A percentile compares a stretch with the other conserved stretches of the same genome.
Conservation (phyloP, 768 basidiomycete genomes). For the Mycena latifolia region DNA sequence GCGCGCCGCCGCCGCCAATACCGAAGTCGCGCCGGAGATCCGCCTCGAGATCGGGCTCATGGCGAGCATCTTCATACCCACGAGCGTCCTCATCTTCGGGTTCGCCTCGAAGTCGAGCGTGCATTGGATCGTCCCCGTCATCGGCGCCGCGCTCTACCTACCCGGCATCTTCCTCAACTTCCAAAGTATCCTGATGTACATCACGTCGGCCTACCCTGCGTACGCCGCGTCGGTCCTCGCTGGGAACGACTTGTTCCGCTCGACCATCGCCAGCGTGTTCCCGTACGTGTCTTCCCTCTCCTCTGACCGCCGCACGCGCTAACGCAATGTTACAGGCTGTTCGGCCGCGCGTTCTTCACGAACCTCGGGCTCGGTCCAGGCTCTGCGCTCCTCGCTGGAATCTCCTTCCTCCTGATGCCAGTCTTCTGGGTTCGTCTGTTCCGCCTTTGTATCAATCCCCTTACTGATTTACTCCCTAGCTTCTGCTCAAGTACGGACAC, state of each 20-base stretch:
- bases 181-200: conserved; percentile 44
- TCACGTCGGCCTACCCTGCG: conserved; percentile 45
- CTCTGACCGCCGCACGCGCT: neutral
- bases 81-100: conserved; percentile 21
- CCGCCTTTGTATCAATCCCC: neutral
- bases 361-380: conserved; percentile 42
- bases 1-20: too few species aligned
- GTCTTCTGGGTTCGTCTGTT: conserved; percentile 36
- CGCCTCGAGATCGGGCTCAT: too few species aligned
- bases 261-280: conserved; percentile 40
- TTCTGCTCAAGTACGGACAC: conserved; percentile 32
- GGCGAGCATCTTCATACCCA: conserved; percentile 27
- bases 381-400: conserved; percentile 41
- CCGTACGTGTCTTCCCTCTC: conserved; percentile 21
- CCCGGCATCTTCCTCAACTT: conserved; percentile 48
- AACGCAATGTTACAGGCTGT: conserved; percentile 31
- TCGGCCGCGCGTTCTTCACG: conserved; percentile 38
- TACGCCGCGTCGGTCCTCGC: conserved; percentile 43
- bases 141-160: conserved; percentile 36
- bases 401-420: conserved; percentile 40
- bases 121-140: conserved; percentile 24
- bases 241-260: conserved; percentile 49
- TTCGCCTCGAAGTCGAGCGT: conserved; percentile 14
- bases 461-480: neutral
- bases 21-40: too few species aligned